Base-by-base conservation (phyloP, 2,329 filamentous ascomycete species). In the Xylariaceae sp. region DNA sequence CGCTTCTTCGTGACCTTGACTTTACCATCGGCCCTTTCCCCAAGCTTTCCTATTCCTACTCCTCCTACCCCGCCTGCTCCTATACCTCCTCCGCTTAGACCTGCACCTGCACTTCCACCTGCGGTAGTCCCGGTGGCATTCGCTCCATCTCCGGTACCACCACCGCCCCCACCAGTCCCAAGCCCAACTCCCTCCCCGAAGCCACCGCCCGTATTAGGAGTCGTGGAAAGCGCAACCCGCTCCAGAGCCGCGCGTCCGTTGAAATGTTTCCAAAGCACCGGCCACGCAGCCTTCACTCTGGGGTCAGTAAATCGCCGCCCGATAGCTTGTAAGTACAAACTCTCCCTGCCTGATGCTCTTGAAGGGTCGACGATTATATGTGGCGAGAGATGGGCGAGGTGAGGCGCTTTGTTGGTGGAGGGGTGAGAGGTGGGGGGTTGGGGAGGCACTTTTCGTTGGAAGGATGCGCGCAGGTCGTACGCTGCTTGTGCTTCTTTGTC, bases 211-310 rank as follows among this genome's bases (percentile, higher is more conserved):
- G 17, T 20, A n/a, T 41, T 16, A n/a, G 4, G 34, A 12, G 27
- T 32, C 2, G 48, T 27, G 45, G 85, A 78, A n/a, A 93, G 71
- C 1, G 86, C 81, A 54, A 98, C 86, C 56, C 91, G 83, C 69
- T 98, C 93, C 48, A 97, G 73, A 2, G 91, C 85, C 60, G 86
- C 83, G 45, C 77, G 79, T 1, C 93, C 93, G 64, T 97, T 91
- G 57, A 97, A 88, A 65, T 96, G 93, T 64, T 86, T 88, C 58
- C 84, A 77, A 56, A 95, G 82, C 36, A 77, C 72, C 2, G 81
- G 79, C 86, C 90, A 95, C 38, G 79, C 76, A 45, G 80, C 76
- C 34, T 79, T 74, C 12, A 87, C 66, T 79, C 14, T 53, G 22
- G 72, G 70, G 51, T 82, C 54, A 8, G 52, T 32, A 36, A 83